Conservation (phyloP, 2,329 filamentous ascomycete genomes). For the Ophiostoma australiae region DNA sequence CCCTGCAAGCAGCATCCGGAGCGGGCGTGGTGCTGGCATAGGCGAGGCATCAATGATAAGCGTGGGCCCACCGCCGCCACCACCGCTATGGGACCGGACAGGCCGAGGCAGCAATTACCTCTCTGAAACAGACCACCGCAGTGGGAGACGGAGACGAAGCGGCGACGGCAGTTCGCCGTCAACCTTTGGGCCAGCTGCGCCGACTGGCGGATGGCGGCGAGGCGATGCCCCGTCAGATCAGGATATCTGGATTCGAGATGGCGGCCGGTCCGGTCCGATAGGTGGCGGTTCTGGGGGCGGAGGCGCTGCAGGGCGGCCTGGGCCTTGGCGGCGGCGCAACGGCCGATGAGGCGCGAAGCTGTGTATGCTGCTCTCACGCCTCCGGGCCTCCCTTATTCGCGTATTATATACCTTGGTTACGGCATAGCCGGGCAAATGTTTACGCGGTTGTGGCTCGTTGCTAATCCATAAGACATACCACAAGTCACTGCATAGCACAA, state of each 20-base stretch:
- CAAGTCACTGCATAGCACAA: neutral
- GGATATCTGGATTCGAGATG: conserved; percentile 43
- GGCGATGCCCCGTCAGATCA: conserved; percentile 58
- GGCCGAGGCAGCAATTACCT: neutral
- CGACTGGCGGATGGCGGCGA: conserved; percentile 61
- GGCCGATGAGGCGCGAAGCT: neutral
- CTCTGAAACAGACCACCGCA: neutral
- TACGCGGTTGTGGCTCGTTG: neutral
- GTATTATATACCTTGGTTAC: neutral
- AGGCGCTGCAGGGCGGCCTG: neutral
- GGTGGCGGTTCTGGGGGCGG: neutral
- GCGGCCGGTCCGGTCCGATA: conserved; percentile 27
- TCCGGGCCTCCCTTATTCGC: neutral
- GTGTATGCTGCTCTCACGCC: neutral
- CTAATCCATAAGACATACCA: neutral
- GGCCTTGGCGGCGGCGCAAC: conserved; percentile 1
- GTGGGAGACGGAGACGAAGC: neutral
- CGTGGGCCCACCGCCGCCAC: conserved; percentile 26
- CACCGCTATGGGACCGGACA: neutral
- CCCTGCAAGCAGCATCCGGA: conserved; percentile 50
- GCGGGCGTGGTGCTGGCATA: conserved; percentile 39
- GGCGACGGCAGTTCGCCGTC: neutral
- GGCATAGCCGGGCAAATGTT: neutral
- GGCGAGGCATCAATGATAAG: conserved; percentile 33
- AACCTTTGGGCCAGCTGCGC: conserved; percentile 35